Conservation (phyloP, 768 basidiomycete genomes). For the Kwoniella dejecticola region DNA sequence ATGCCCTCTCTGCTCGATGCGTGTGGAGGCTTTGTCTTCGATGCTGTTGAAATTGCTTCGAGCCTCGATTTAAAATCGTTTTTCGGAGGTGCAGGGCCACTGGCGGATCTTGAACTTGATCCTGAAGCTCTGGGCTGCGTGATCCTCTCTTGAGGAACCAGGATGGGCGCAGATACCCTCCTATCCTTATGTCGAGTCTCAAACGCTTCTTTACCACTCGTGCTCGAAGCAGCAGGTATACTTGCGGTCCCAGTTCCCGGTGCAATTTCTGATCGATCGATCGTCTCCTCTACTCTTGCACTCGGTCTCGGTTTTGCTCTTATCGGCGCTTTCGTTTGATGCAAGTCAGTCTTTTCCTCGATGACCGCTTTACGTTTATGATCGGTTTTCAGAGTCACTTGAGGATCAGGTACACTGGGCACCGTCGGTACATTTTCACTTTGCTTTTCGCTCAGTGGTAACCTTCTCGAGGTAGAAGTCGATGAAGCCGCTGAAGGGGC, state of each 20-base stretch:
- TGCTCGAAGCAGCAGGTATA: too few relatives aligned
- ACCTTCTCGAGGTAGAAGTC: conserved; percentile 3
- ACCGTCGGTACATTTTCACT: conserved; percentile 7
- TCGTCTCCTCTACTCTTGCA: too few relatives aligned
- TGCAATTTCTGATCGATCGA: too few relatives aligned
- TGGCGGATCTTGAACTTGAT: conserved; percentile 7
- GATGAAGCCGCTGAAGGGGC: not conserved
- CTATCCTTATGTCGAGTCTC: not conserved
- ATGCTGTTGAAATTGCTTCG: too few relatives aligned
- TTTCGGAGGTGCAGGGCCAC: not conserved
- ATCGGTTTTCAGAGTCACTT: not conserved
- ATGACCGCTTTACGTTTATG: not conserved
- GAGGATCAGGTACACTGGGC: conserved; percentile 2
- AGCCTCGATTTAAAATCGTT: too few relatives aligned
- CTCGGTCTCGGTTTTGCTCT: too few relatives aligned
- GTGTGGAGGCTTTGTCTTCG: too few relatives aligned
- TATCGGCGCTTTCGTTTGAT: too few relatives aligned
- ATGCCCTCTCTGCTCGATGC: conserved; percentile 16
- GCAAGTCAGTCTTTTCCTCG: too few relatives aligned
- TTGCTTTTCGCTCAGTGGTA: conserved; percentile 15
- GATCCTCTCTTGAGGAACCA: not conserved
- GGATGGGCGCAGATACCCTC: conserved; percentile 7
- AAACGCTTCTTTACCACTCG: not conserved
- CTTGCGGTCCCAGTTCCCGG: too few relatives aligned
- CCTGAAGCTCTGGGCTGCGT: conserved; percentile 3